Evolutionary conservation across 306 rosid genomes (phyloP), one percentile per base, ranked within the genome.

Genomic region (Ammopiptanthus mongolicus): DNA sequence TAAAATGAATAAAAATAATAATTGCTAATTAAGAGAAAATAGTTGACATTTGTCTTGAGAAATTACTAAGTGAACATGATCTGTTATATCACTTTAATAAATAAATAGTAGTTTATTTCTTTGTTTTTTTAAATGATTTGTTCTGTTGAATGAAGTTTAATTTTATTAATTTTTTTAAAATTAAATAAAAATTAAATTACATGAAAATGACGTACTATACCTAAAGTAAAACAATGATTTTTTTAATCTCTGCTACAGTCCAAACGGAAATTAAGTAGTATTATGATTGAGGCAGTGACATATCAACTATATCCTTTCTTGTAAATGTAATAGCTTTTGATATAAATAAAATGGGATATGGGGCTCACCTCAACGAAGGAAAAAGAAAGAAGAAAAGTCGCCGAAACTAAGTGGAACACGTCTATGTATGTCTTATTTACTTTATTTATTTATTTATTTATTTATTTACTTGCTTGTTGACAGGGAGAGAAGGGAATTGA

Each of bases 271-370:
- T 44, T 13, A 73, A 23, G 4, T 52, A 33, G 66, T 65, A 23
- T 61, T 74, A 67, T 69, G 71, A 81, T 73, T 73, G 74, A 60
- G 80, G 83, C n/a, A 80, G 71, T 84, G 92, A 91, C 90, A 77
- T 77, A 66, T 78, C 89, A 88, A 78, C 90, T 55, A 51, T 52
- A 78, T 51, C 34, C 55, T 77, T 74, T 51, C 46, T 60, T 61
- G 13, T 46, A 48, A 19, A 31, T 74, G 58, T 56, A 28, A 57
- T 55, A 41, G 72, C 73, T 63, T 59, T 76, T 52, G 29, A 73
- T 66, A 58, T 37, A 57, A 37, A 57, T 28, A 53, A 57, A 78
- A 48, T 12, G 61, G 51, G 50, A 58, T 28, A 29, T 31, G 81
- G 67, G 82, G 57, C 78, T 69, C 71, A 57, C 55, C 57, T 74